A percentile compares a stretch with the other conserved stretches of the same genome.
Evolutionary conservation across 331 rosid genomes (phyloP).

Genomic region (Phaseolus coccineus): DNA sequence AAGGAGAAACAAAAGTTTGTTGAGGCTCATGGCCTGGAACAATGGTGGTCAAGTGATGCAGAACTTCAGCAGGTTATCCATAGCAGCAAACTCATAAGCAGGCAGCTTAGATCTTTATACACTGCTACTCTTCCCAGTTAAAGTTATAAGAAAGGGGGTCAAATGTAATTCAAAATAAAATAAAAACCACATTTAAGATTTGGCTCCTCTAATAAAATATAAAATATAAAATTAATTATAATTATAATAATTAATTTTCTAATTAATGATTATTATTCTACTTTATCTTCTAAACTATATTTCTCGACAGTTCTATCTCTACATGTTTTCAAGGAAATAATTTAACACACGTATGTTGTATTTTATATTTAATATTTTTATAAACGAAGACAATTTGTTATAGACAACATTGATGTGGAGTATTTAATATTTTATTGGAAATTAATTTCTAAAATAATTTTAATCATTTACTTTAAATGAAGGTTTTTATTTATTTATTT

Average conservation of each 20-base stretch:
- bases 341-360: neutral
- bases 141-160: neutral
- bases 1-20: constrained; percentile 92
- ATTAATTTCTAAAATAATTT: too few relatives aligned
- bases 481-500: too few relatives aligned
- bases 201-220: too few relatives aligned
- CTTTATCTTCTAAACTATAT: too few relatives aligned
- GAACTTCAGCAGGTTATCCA: constrained; percentile 82
- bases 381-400: too few relatives aligned
- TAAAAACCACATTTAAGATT: too few relatives aligned
- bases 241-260: too few relatives aligned
- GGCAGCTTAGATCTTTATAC: constrained; percentile 82
- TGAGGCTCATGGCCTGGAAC: constrained; percentile 95
- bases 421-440: too few relatives aligned
- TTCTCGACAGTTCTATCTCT: neutral
- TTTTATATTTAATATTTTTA: neutral
- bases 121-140: constrained; percentile 51
- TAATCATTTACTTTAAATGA: too few relatives aligned
- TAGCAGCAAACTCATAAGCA: constrained; percentile 83
- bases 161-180: neutral
- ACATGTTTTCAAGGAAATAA: neutral
- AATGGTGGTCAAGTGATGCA: constrained; percentile 98
- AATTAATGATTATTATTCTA: too few relatives aligned
- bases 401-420: too few relatives aligned
- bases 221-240: neutral